phyloP scores from a whole-genome alignment of 176 grass and related monocot species.

The Phragmites australis region DNA sequence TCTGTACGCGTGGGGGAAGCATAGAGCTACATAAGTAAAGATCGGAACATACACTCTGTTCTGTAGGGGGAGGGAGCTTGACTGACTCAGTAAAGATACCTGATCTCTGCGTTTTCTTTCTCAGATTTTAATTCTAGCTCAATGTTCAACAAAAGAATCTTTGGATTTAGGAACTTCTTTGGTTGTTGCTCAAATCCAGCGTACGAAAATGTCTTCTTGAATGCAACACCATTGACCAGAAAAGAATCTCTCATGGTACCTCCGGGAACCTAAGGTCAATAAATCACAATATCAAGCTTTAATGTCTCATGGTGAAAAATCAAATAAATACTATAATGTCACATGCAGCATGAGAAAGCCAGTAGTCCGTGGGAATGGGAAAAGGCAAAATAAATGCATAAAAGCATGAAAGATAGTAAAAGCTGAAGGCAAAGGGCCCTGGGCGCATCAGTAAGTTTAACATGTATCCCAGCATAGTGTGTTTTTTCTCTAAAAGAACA shows the following conservation, averaged over 20 bases:
- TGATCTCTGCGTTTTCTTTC: constrained; percentile 99
- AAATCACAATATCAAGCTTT: background rate
- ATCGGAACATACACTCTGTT: background rate
- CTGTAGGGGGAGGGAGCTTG: background rate
- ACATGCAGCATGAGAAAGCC: background rate
- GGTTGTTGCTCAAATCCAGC: constrained; percentile 97
- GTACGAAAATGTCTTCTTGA: constrained; percentile 97
- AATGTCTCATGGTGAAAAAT: constrained; percentile 1
- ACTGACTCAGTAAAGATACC: constrained; percentile 38
- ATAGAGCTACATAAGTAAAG: constrained; percentile 11
- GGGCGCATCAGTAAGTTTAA: background rate
- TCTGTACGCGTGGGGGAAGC: constrained; percentile 28
- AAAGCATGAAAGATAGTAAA: background rate
- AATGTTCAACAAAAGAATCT: constrained; percentile 95
- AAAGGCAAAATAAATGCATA: background rate
- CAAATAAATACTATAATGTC: background rate
- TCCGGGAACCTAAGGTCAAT: constrained; percentile 73
- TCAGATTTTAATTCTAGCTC: constrained; percentile 93
- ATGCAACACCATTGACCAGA: constrained; percentile 92
- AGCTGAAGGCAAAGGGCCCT: background rate
- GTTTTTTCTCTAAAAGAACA: background rate
- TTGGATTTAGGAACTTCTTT: constrained; percentile 87
- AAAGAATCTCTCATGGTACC: constrained; percentile 97
- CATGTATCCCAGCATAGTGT: background rate
- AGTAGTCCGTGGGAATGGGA: background rate